Conservation (phyloP, 768 basidiomycete species). For the Russula olivacea region DNA sequence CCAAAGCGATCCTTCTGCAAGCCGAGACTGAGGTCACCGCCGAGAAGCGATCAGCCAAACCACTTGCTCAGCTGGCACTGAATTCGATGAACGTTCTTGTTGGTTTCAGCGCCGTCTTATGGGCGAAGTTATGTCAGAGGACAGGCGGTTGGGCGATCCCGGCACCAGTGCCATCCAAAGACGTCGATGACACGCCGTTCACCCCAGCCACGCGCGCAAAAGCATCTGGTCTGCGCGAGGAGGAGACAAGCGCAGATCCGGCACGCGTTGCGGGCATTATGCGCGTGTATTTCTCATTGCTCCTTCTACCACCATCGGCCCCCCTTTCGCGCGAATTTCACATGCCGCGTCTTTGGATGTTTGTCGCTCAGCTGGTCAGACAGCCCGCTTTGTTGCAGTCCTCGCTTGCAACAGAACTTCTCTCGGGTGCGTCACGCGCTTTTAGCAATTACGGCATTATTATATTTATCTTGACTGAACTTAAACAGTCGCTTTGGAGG, state of each 20-base stretch:
- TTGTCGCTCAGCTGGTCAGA: conserved; percentile 58
- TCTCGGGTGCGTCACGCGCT: conserved; percentile 46
- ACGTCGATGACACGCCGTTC: conserved; percentile 48
- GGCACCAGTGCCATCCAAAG: conserved; percentile 46
- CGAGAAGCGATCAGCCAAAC: conserved; percentile 76
- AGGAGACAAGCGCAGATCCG: conserved; percentile 52
- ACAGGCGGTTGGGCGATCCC: conserved; percentile 88
- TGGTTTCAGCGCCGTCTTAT: conserved; percentile 68
- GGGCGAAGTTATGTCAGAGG: conserved; percentile 78
- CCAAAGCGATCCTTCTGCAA: conserved; percentile 84
- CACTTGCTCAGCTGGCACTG: conserved; percentile 72
- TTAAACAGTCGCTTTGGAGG: conserved; percentile 58
- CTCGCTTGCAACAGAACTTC: conserved; percentile 57
- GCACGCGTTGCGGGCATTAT: conserved; percentile 70
- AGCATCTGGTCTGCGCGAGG: conserved; percentile 51
- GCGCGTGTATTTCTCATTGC: conserved; percentile 79
- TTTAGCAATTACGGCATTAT: conserved; percentile 5
- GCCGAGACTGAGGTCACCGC: conserved; percentile 92
- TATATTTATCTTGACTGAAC: background rate
- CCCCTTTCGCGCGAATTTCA: conserved; percentile 53
- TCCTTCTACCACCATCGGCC: conserved; percentile 36
- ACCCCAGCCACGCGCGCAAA: conserved; percentile 39
- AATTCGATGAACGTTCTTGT: conserved; percentile 53
- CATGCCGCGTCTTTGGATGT: conserved; percentile 62
- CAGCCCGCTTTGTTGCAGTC: conserved; percentile 47